phyloP scores from a whole-genome alignment of 495 filamentous ascomycete species.

The Stereocaulon alpinum region DNA sequence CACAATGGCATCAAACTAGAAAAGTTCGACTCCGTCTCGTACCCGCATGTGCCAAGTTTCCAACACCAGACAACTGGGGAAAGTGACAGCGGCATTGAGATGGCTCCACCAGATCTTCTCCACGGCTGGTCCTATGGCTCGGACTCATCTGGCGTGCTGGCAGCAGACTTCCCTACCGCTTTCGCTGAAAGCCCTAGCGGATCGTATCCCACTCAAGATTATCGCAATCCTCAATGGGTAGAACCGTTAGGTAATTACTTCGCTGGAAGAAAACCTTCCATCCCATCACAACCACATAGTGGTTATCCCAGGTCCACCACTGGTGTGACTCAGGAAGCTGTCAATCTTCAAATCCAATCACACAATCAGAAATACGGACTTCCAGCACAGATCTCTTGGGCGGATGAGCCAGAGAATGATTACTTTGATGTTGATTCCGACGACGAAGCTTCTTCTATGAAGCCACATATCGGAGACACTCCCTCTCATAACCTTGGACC shows the following conservation, averaged over 20 bases:
- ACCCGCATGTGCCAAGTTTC: conserved; percentile 3
- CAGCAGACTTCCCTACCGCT: neutral
- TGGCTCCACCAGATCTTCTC: conserved; percentile 4
- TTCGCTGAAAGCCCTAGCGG: neutral
- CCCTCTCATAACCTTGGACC: conserved; percentile 32
- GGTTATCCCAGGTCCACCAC: neutral
- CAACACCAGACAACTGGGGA: conserved; percentile 4
- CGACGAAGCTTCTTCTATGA: conserved; percentile 38
- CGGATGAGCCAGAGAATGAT: conserved; percentile 46
- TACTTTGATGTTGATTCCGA: conserved; percentile 57
- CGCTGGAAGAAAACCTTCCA: neutral
- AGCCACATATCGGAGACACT: conserved; percentile 12
- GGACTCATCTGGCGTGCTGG: conserved; percentile 2
- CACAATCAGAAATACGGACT: conserved; percentile 11
- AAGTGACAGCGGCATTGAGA: conserved; percentile 13
- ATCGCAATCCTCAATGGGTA: neutral
- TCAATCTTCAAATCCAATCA: conserved; percentile 5
- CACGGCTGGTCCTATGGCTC: conserved; percentile 27
- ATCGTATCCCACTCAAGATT: neutral
- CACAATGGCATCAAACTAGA: neutral
- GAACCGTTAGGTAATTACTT: neutral
- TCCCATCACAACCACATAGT: conserved; percentile 1
- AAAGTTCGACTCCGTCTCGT: neutral
- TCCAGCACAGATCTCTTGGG: conserved; percentile 11
- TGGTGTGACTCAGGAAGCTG: conserved; percentile 11